Percentiles rank a stretch among this genome's conserved stretches.
Conservation (phyloP, 148 eudicot species). For the Tetragonia tetragonoides region DNA sequence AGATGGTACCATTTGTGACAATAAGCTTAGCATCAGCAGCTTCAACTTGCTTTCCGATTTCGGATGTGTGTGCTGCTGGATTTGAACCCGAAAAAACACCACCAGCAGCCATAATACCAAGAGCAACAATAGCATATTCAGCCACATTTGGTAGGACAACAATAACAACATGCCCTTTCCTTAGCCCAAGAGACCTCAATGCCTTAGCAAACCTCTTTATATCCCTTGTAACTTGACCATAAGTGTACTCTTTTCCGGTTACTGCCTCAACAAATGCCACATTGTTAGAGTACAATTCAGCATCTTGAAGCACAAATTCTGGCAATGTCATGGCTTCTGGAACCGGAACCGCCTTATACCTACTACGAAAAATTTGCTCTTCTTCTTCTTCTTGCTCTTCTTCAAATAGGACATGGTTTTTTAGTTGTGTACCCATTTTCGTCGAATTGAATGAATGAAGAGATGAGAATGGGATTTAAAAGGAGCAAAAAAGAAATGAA, state of each 20-base stretch:
- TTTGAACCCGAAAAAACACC: constrained; percentile 90
- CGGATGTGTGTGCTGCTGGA: constrained; percentile 60
- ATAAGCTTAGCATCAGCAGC: constrained; percentile 82
- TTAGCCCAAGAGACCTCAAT: constrained; percentile 78
- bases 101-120: constrained; percentile 92
- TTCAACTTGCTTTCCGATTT: constrained; percentile 79
- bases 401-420: constrained; percentile 1
- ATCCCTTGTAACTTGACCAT: constrained; percentile 60
- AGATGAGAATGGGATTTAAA: constrained; percentile 12
- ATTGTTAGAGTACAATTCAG: constrained; percentile 54
- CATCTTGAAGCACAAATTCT: constrained; percentile 73
- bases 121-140: constrained; percentile 79
- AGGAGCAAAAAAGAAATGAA: neutral
- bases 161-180: constrained; percentile 77
- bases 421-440: constrained; percentile 35
- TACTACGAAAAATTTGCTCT: constrained; percentile 64
- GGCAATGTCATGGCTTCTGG: constrained; percentile 66
- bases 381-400: constrained; percentile 17
- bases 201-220: constrained; percentile 82
- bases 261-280: constrained; percentile 76
- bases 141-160: constrained; percentile 81
- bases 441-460: constrained; percentile 8
- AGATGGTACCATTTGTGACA: constrained; percentile 61
- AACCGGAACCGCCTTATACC: constrained; percentile 48
- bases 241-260: constrained; percentile 60